These are phyloP conservation scores for Stenocarpella maydis DNA, from an alignment of 2,329 filamentous ascomycete species.

Conservation along the genomic window DNA sequence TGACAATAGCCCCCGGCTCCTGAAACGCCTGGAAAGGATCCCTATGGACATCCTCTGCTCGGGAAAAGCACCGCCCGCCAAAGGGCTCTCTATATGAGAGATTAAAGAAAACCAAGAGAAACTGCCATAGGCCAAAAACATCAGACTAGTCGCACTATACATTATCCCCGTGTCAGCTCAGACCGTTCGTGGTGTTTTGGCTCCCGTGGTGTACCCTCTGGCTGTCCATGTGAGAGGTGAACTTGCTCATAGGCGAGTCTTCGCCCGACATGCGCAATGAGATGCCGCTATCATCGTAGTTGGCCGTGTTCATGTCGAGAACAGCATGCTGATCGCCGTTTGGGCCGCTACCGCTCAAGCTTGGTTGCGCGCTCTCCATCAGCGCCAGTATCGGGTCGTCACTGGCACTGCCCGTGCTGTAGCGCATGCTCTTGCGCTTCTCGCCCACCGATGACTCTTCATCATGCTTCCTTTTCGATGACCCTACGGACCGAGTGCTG, in stretches of 20 bases:
- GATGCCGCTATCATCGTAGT: conserved; percentile 78
- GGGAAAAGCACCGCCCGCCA: neutral
- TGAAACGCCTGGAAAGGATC: conserved; percentile 28
- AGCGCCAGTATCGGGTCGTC: conserved; percentile 56
- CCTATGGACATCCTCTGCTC: neutral
- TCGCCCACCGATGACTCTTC: conserved; percentile 4
- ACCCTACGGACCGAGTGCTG: conserved; percentile 46
- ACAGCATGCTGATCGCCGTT: conserved; percentile 54
- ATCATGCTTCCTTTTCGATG: conserved; percentile 33
- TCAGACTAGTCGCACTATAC: neutral
- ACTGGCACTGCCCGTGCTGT: conserved; percentile 50
- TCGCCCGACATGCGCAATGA: conserved; percentile 74
- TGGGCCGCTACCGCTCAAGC: conserved; percentile 52
- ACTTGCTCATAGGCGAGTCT: conserved; percentile 69
- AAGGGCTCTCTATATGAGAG: conserved; percentile 8
- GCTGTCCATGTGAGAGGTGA: conserved; percentile 46
- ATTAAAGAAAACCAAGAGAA: conserved; percentile 5
- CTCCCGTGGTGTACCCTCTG: conserved; percentile 24
- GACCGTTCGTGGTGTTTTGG: conserved; percentile 22
- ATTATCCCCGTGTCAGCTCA: conserved; percentile 29
- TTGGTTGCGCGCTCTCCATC: conserved; percentile 57
- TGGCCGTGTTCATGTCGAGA: conserved; percentile 53
- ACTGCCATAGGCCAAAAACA: neutral
- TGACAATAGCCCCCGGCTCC: conserved; percentile 15
- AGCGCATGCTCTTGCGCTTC: conserved; percentile 43